Evolutionary conservation across 1,284 basidiomycete species (phyloP).

Genomic region (Earliella scabrosa): DNA sequence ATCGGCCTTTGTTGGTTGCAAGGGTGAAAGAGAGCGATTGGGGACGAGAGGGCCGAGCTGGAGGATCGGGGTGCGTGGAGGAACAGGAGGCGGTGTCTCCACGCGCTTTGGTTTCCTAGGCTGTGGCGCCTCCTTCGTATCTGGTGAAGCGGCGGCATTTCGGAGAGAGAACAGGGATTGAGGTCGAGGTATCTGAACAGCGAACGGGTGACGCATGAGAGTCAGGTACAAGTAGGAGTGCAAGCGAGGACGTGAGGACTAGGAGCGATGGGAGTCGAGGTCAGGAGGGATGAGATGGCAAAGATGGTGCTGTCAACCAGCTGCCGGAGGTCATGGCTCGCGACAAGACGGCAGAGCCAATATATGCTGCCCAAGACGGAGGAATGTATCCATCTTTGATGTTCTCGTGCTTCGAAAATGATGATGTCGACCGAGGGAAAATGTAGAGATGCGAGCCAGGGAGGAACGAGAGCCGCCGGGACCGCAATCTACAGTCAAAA

Average conservation of each 20-base stretch:
- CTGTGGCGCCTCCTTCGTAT: neutral
- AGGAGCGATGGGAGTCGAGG: neutral
- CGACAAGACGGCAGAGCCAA: neutral
- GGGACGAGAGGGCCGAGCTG: neutral
- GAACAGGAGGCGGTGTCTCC: neutral
- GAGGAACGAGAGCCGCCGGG: neutral
- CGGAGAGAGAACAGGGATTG: conserved; percentile 8
- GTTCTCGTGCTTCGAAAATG: conserved; percentile 8
- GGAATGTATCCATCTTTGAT: conserved; percentile 11
- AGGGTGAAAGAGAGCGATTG: neutral
- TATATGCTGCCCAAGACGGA: conserved; percentile 1
- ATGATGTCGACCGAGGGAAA: conserved; percentile 8
- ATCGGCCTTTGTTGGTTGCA: neutral
- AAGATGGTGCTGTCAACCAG: neutral
- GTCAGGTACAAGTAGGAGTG: neutral
- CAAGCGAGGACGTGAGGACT: neutral
- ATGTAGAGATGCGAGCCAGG: neutral
- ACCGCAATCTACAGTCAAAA: neutral
- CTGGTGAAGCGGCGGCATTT: conserved; percentile 1
- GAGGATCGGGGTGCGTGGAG: conserved; percentile 3
- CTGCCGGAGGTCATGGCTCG: neutral
- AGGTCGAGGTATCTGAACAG: conserved; percentile 13
- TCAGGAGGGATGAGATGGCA: neutral
- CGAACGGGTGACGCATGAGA: conserved; percentile 27
- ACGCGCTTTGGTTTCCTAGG: conserved; percentile 4